phyloP scores from a whole-genome alignment of 129 eudicot genomes.

The Lactuca sativa region DNA sequence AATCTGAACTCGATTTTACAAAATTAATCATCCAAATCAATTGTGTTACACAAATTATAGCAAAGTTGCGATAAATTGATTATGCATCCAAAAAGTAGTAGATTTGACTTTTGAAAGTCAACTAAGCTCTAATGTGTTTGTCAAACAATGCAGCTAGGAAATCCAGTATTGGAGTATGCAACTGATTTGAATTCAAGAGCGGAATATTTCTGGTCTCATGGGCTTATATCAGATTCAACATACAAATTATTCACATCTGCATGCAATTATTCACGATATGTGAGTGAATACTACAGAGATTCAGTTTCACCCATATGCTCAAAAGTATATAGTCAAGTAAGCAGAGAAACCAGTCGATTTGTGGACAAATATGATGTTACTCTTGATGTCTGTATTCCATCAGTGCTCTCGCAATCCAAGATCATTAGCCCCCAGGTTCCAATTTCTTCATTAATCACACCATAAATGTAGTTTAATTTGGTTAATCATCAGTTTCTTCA shows the following conservation, averaged over 20 bases:
- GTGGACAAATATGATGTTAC: conserved; percentile 69
- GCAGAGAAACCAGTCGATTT: conserved; percentile 56
- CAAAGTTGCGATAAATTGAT: conserved; percentile 5
- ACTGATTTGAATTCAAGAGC: conserved; percentile 50
- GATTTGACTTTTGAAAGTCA: conserved; percentile 35
- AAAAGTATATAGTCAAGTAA: conserved; percentile 45
- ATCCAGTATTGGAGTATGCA: conserved; percentile 49
- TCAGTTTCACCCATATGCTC: conserved; percentile 52
- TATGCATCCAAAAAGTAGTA: background rate
- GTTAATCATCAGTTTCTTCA: background rate
- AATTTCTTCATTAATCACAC: background rate
- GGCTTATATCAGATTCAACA: conserved; percentile 52
- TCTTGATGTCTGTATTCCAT: conserved; percentile 62
- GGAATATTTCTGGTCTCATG: conserved; percentile 76
- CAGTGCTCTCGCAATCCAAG: conserved; percentile 63
- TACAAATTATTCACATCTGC: conserved; percentile 46
- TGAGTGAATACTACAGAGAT: conserved; percentile 55
- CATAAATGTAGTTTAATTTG: background rate
- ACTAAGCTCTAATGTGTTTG: background rate
- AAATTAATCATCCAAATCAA: conserved; percentile 8
- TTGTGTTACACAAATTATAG: background rate
- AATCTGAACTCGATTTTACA: background rate
- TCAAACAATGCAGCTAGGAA: conserved; percentile 52
- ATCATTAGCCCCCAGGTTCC: conserved; percentile 51
- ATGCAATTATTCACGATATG: conserved; percentile 51